Evolutionary conservation across 768 basidiomycete genomes (phyloP).

Genomic region (Suillus spraguei): DNA sequence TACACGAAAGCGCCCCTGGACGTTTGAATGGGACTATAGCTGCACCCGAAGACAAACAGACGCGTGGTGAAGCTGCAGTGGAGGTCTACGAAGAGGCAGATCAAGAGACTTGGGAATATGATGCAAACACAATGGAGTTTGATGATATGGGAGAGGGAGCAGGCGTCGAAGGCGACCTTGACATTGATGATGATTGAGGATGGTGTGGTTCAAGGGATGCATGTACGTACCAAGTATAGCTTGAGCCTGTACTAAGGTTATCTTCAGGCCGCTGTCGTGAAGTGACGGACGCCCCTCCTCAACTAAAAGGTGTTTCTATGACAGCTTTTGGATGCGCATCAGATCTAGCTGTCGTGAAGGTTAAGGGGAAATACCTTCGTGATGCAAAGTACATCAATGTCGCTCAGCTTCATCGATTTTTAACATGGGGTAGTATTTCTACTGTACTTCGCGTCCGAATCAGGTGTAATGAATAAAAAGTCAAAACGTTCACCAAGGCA

Average conservation of each 20-base stretch:
- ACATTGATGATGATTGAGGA: slow-evolving; percentile 58
- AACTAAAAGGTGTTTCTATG: not conserved
- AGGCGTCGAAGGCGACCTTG: slow-evolving; percentile 72
- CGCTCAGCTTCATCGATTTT: not conserved
- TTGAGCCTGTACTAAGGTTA: not conserved
- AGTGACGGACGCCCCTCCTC: not conserved
- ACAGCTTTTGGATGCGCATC: not conserved
- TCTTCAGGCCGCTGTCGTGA: not conserved
- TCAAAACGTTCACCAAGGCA: not conserved
- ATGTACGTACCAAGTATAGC: not conserved
- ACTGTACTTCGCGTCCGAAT: not conserved
- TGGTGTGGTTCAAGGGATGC: slow-evolving; percentile 1
- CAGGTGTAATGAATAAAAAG: not conserved
- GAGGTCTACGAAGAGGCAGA: slow-evolving; percentile 25
- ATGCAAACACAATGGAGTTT: slow-evolving; percentile 55
- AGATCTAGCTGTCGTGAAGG: not conserved
- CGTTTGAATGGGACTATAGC: not conserved
- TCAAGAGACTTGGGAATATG: slow-evolving; percentile 34
- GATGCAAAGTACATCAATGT: not conserved
- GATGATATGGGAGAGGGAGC: slow-evolving; percentile 69
- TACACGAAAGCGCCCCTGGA: slow-evolving; percentile 11
- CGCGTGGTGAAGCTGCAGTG: slow-evolving; percentile 6
- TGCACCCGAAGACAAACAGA: not conserved
- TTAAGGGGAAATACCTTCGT: not conserved
- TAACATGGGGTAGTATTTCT: not conserved